Evolutionary conservation across 2,329 filamentous ascomycete species (phyloP).

Genomic region (Cytospora schulzeri): DNA sequence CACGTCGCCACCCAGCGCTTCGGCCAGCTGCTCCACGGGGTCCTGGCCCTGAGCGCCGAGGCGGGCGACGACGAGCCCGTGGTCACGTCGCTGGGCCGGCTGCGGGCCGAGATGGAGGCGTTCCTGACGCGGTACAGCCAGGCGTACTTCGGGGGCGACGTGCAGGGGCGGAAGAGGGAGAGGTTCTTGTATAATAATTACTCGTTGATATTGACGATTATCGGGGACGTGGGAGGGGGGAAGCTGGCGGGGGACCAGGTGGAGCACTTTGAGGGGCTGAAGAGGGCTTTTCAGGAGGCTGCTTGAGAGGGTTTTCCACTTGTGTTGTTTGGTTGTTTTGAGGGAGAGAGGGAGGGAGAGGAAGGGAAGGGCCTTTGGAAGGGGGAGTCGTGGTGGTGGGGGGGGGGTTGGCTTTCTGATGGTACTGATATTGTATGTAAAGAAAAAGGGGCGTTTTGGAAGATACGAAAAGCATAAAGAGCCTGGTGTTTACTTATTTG

Average conservation of each 20-base stretch:
- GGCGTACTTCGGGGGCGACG: conserved; percentile 65
- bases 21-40: conserved; percentile 85
- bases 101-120: conserved; percentile 80
- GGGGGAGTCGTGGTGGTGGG: no score
- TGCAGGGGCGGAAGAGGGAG: conserved; percentile 69
- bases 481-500: conserved; percentile 2
- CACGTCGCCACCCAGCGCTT: conserved; percentile 95
- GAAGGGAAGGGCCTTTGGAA: neutral
- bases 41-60: conserved; percentile 81
- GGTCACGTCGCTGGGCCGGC: conserved; percentile 72
- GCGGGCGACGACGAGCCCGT: conserved; percentile 94
- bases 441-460: neutral
- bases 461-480: neutral
- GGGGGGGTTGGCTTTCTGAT: neutral
- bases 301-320: conserved; percentile 31
- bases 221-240: conserved; percentile 70
- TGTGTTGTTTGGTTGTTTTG: no score
- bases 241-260: conserved; percentile 76
- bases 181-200: conserved; percentile 96
- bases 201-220: conserved; percentile 89
- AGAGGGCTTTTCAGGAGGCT: conserved; percentile 57
- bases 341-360: neutral
- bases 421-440: no score
- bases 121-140: conserved; percentile 80
- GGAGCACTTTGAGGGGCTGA: conserved; percentile 71